Percentiles rank a stretch among this genome's conserved stretches.
Conservation (phyloP, 2,329 filamentous ascomycete genomes). For the Pseudocercospora macadamiae region DNA sequence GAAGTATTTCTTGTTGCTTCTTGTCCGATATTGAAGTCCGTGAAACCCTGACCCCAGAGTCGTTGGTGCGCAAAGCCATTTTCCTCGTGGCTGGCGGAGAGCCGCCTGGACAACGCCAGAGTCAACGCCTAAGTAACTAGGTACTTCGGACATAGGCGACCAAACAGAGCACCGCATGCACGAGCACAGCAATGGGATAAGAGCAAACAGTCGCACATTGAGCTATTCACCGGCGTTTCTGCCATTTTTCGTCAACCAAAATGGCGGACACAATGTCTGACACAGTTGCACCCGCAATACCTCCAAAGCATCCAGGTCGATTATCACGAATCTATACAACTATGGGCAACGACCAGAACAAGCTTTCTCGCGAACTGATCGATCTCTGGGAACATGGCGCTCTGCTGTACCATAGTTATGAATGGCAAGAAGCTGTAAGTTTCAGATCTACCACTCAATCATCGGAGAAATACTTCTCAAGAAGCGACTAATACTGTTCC, state of each 20-base stretch:
- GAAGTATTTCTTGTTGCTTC: slow-evolving; percentile 28
- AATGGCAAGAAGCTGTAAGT: slow-evolving; percentile 36
- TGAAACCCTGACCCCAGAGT: background rate
- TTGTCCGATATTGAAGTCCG: slow-evolving; percentile 11
- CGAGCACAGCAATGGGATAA: background rate
- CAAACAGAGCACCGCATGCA: slow-evolving; percentile 4
- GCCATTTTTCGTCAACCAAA: background rate
- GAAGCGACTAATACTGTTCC: background rate
- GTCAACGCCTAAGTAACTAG: slow-evolving; percentile 4
- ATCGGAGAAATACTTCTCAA: background rate
- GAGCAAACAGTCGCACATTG: background rate
- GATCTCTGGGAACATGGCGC: slow-evolving; percentile 41
- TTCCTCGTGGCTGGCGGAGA: slow-evolving; percentile 16
- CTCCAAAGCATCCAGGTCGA: slow-evolving; percentile 1
- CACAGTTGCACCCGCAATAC: slow-evolving; percentile 4
- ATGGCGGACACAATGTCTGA: background rate
- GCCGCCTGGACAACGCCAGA: slow-evolving; percentile 8
- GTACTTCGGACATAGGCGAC: background rate
- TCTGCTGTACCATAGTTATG: slow-evolving; percentile 36
- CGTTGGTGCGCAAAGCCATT: slow-evolving; percentile 6
- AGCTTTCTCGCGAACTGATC: slow-evolving; percentile 24
- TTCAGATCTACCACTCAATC: background rate
- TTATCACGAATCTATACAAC: slow-evolving; percentile 1
- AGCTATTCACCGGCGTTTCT: background rate
- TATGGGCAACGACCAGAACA: slow-evolving; percentile 1